Conservation (phyloP, 2,329 filamentous ascomycete species). For the Apiospora sp. region DNA sequence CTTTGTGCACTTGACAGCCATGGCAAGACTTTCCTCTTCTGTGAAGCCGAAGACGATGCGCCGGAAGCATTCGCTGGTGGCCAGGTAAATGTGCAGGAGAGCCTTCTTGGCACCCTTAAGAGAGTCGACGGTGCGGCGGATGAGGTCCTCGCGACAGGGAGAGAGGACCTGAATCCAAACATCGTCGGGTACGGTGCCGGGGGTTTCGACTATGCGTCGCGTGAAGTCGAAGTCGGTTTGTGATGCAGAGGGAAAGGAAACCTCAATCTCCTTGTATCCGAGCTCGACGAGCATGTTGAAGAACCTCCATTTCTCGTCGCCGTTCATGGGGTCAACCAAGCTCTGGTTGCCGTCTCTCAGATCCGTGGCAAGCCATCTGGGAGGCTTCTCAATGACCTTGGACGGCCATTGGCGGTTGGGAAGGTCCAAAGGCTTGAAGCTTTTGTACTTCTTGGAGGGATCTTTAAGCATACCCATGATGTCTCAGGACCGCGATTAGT, state of each 20-base stretch:
- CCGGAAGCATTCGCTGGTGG: constrained; percentile 95
- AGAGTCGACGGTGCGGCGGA: constrained; percentile 87
- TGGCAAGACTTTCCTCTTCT: constrained; percentile 80
- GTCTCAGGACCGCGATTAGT: constrained; percentile 24
- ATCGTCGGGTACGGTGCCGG: constrained; percentile 84
- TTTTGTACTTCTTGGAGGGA: constrained; percentile 79
- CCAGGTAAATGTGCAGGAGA: constrained; percentile 94
- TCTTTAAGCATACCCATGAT: constrained; percentile 68
- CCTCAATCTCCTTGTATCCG: constrained; percentile 97
- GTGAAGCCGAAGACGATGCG: constrained; percentile 82
- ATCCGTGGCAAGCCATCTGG: constrained; percentile 90
- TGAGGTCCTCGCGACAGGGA: constrained; percentile 90
- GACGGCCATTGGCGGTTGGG: constrained; percentile 83
- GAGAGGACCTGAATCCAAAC: constrained; percentile 92
- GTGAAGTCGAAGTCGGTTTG: constrained; percentile 98
- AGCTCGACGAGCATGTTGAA: constrained; percentile 93
- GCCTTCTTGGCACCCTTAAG: constrained; percentile 91
- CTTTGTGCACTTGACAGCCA: constrained; percentile 86
- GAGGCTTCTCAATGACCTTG: constrained; percentile 83
- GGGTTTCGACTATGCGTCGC: constrained; percentile 83
- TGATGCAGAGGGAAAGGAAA: constrained; percentile 93
- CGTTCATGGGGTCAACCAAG: constrained; percentile 92
- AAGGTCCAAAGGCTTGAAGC: constrained; percentile 71
- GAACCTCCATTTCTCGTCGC: constrained; percentile 93
- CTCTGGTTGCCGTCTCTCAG: constrained; percentile 94